phyloP scores from a whole-genome alignment of 73 alveolate genomes.

The Tetrahymena borealis region DNA sequence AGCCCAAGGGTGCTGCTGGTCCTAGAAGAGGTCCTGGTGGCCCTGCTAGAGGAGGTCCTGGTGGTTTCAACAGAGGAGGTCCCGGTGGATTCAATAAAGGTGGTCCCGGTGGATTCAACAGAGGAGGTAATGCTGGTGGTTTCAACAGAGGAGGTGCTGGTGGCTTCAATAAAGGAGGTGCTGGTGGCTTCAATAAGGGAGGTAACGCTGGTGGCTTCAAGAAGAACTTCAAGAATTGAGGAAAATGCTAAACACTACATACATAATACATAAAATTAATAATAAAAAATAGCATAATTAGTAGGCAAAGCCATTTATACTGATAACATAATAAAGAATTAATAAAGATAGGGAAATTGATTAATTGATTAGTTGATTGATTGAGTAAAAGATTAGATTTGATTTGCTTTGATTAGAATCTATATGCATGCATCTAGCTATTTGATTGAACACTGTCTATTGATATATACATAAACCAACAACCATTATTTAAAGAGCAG shows the following conservation, averaged over 20 bases:
- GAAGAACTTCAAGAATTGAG: neutral
- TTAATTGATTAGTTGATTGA: no score
- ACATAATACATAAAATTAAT: no score
- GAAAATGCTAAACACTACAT: no score
- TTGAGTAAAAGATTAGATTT: no score
- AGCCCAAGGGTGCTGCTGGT: slow-evolving; percentile 44
- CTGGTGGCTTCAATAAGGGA: neutral
- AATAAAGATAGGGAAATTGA: no score
- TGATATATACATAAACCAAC: no score
- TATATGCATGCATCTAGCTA: no score
- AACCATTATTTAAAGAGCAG: no score
- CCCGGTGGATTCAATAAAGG: slow-evolving; percentile 36
- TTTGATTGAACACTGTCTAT: no score
- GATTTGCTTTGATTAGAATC: no score
- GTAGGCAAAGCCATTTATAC: neutral
- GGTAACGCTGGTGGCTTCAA: slow-evolving; percentile 9
- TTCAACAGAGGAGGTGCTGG: slow-evolving; percentile 21
- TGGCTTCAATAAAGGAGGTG: slow-evolving; percentile 8
- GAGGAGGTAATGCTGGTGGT: slow-evolving; percentile 17
- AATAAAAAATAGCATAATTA: neutral
- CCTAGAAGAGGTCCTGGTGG: slow-evolving; percentile 37
- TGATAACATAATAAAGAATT: no score
- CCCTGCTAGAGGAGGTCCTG: slow-evolving; percentile 26
- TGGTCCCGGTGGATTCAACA: slow-evolving; percentile 34
- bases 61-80: slow-evolving; percentile 37